These are phyloP conservation scores for Trypethelium eluteriae DNA, from an alignment of 495 filamentous ascomycete genomes.

Conservation along the genomic window DNA sequence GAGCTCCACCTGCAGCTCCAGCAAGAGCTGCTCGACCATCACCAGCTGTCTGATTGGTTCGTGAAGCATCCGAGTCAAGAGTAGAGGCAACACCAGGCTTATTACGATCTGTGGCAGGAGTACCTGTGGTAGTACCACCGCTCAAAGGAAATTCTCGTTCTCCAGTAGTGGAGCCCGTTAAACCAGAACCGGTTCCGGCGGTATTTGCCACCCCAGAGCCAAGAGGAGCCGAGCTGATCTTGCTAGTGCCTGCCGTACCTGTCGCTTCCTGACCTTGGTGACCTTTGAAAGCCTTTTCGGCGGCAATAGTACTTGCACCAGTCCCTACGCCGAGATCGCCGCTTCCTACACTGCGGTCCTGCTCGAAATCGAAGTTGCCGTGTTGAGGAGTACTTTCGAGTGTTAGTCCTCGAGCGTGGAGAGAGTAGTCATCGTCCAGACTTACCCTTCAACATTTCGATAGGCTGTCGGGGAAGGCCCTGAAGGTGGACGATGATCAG, in stretches of 20 bases:
- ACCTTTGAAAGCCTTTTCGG: neutral
- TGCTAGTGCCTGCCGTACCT: neutral
- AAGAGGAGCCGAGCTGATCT: neutral
- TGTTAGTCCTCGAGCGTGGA: neutral
- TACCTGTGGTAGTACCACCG: neutral
- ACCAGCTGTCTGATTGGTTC: neutral
- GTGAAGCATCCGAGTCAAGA: conserved; percentile 9
- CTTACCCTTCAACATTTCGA: conserved; percentile 15
- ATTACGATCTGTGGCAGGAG: neutral
- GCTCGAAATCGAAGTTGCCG: conserved; percentile 1
- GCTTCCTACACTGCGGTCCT: neutral
- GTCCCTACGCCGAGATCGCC: neutral
- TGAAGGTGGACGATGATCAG: conserved; percentile 10
- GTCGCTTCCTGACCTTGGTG: neutral
- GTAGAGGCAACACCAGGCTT: conserved; percentile 17
- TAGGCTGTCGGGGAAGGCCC: conserved; percentile 7
- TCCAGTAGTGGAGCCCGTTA: neutral
- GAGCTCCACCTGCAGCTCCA: neutral
- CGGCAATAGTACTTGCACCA: conserved; percentile 9
- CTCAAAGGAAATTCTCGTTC: neutral
- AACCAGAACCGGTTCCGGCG: no score
- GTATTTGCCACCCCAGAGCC: neutral
- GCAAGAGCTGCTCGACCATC: conserved; percentile 11
- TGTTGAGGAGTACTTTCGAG: neutral
- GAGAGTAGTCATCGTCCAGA: neutral